Base-by-base conservation (phyloP, 306 rosid genomes). In the Inga laurina region DNA sequence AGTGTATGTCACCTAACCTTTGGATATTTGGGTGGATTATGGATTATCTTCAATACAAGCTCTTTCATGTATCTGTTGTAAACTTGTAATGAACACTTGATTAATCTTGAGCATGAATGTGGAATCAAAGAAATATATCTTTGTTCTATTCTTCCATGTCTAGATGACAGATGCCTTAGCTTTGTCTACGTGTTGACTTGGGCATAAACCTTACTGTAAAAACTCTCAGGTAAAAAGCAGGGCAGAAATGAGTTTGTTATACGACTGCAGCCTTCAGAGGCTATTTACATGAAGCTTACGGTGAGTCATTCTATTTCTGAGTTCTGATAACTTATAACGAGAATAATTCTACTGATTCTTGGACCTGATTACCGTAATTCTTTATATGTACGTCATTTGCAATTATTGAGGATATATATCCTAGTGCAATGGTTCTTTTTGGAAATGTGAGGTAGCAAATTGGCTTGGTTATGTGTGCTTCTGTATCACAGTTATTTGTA, bases 221-320 rank as follows among this genome's bases (percentile, higher is more conserved):
- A 39, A 65, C 85, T 45, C 87, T 84, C 67, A 94, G 99, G 99
- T 82, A 83, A 92, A 77, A 94, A 85, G 76, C 99, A 94, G 82
- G 99, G 98, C 66, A 94, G 98, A 82, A 94, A 94, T 81, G 98
- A 94, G 91, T 91, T 92, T 79, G 98, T 94, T 34, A 94, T 94
- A 72, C 93, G 97, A 74, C 84, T 94, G 76, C 98, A 94, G 73
- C 98, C 98, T 81, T 85, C 85, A 67, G 98, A 92, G 86, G 94
- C 98, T 80, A 94, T 94, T 80, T 94, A 94, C 90, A 94, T 94
- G 98, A 94, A 94, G 89, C 91, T 94, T 48, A 91, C 92, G 82
- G 98, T 94, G 59, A 77, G 57, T 81, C 71, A 72, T 87, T 76
- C 82, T 62, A n/a, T 62, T 24, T 62, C 13, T 12, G 71, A 59